These are phyloP conservation scores for Pisolithus microcarpus DNA, from an alignment of 768 basidiomycete species.

Conservation along the genomic window DNA sequence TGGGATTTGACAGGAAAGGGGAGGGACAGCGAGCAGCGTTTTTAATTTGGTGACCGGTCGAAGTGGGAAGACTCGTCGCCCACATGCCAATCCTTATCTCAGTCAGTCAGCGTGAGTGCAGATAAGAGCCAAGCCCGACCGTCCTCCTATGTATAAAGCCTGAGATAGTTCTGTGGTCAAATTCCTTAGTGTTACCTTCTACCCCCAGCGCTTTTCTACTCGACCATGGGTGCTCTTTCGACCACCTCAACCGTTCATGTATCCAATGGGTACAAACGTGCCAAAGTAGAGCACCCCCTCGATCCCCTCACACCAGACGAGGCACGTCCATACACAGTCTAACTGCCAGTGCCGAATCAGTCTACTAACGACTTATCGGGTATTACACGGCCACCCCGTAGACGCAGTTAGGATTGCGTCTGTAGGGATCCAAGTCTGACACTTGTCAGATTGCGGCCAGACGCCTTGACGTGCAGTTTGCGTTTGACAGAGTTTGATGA, in stretches of 20 bases:
- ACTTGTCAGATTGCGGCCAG: too few relatives aligned
- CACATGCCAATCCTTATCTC: too few relatives aligned
- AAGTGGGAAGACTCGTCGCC: too few relatives aligned
- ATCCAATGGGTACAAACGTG: constrained; percentile 7
- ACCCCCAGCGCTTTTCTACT: neutral
- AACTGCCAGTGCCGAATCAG: constrained; percentile 2
- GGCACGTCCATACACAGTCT: constrained; percentile 31
- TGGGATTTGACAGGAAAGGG: too few relatives aligned
- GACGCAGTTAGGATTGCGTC: too few relatives aligned
- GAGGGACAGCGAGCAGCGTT: too few relatives aligned
- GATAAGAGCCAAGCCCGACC: neutral
- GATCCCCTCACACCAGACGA: constrained; percentile 63
- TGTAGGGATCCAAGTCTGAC: too few relatives aligned
- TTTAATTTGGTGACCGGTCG: too few relatives aligned
- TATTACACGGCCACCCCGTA: too few relatives aligned
- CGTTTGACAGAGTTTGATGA: too few relatives aligned
- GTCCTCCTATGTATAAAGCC: neutral
- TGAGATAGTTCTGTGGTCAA: constrained; percentile 12
- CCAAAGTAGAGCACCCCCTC: constrained; percentile 45
- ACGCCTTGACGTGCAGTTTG: too few relatives aligned
- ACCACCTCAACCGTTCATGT: constrained; percentile 19
- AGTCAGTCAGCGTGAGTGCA: too few relatives aligned
- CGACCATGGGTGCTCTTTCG: constrained; percentile 19
- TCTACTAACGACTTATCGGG: constrained; percentile 2
- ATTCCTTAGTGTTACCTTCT: neutral